phyloP scores from a whole-genome alignment of 202 grass and related monocot species.

The Panicum virgatum region DNA sequence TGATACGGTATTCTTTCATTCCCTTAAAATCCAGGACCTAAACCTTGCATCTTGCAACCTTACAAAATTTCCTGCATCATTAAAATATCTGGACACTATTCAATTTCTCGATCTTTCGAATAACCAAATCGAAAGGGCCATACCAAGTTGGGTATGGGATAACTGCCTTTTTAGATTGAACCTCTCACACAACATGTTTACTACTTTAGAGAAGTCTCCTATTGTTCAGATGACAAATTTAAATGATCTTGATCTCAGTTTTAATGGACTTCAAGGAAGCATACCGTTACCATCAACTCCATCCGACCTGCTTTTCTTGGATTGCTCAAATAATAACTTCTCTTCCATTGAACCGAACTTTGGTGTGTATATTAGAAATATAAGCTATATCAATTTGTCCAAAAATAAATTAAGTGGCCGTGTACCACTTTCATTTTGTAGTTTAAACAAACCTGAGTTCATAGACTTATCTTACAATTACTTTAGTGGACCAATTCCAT shows the following conservation, averaged over 20 bases:
- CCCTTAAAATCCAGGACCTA: not conserved
- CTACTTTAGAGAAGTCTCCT: not conserved
- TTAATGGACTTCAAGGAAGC: conserved; percentile 49
- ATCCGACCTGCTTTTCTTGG: not conserved
- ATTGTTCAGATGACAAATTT: not conserved
- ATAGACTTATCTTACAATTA: conserved; percentile 59
- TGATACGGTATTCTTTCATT: not conserved
- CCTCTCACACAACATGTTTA: conserved; percentile 58
- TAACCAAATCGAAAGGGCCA: conserved; percentile 44
- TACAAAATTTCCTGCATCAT: not conserved
- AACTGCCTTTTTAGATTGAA: not conserved
- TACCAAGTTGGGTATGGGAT: conserved; percentile 54
- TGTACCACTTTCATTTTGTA: conserved; percentile 55
- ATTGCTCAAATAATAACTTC: conserved; percentile 57
- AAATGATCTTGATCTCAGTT: conserved; percentile 39
- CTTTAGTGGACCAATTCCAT: conserved; percentile 40
- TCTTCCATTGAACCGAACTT: conserved; percentile 25
- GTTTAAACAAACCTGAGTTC: conserved; percentile 20
- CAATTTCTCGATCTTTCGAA: conserved; percentile 39
- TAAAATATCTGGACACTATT: not conserved
- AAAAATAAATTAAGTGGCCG: conserved; percentile 43
- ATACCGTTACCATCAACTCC: conserved; percentile 25
- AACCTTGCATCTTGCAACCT: not conserved
- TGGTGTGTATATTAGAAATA: not conserved
- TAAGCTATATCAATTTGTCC: conserved; percentile 32